Conservation (phyloP, 192 early-diverging fungal genomes). For the Coemansia sp. region DNA sequence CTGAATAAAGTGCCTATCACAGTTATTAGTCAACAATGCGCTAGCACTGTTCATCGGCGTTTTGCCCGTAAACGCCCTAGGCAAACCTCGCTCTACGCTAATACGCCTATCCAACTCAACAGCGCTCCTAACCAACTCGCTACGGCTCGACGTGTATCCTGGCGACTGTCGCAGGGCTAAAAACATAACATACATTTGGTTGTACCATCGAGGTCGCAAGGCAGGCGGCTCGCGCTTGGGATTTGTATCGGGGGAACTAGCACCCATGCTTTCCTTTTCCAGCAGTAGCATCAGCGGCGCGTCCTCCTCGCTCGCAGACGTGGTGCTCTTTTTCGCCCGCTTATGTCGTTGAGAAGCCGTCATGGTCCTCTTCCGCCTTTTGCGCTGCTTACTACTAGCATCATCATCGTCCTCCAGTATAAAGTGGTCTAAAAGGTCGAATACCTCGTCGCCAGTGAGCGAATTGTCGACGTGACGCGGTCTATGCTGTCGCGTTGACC, state of each 20-base stretch:
- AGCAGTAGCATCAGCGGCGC: not conserved
- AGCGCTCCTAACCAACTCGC: conserved; percentile 72
- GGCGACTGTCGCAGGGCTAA: conserved; percentile 75
- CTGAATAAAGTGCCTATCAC: conserved; percentile 73
- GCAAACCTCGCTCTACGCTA: conserved; percentile 70
- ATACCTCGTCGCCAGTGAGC: conserved; percentile 49
- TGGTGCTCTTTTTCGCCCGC: conserved; percentile 18
- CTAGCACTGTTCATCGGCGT: conserved; percentile 81
- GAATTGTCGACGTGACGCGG: conserved; percentile 42
- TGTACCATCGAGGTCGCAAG: conserved; percentile 84
- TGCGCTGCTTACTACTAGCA: conserved; percentile 11
- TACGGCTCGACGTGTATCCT: conserved; percentile 67
- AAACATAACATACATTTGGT: conserved; percentile 84
- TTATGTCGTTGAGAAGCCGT: conserved; percentile 13
- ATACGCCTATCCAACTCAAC: conserved; percentile 79
- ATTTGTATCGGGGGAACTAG: not conserved
- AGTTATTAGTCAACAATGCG: conserved; percentile 75
- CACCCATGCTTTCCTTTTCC: not conserved
- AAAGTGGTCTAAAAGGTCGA: conserved; percentile 47
- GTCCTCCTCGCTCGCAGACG: conserved; percentile 1
- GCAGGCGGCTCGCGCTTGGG: not conserved
- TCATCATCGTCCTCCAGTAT: conserved; percentile 25
- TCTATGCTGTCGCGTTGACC: conserved; percentile 37
- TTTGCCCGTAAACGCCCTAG: conserved; percentile 85
- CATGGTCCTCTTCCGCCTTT: conserved; percentile 8